Percentiles rank a stretch among this genome's conserved stretches.
Conservation (phyloP, 2,329 filamentous ascomycete genomes). For the Monilinia aucupariae region DNA sequence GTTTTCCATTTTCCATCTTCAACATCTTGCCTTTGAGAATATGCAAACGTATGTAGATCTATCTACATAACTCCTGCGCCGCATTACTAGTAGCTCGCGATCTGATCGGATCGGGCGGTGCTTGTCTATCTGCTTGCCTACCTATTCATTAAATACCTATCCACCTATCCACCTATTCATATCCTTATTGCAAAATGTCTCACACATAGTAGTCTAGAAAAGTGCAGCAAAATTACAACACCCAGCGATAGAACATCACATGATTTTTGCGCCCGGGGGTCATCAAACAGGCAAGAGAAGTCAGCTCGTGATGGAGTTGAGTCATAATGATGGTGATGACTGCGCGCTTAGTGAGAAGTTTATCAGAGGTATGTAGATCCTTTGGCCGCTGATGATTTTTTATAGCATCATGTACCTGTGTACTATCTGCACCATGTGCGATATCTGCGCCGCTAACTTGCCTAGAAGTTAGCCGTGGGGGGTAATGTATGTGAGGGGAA, state of each 20-base stretch:
- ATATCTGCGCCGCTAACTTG: background rate
- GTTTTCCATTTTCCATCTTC: background rate
- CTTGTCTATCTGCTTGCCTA: background rate
- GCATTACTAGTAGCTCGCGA: background rate
- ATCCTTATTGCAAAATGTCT: background rate
- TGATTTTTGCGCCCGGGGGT: background rate
- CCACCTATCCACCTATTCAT: background rate
- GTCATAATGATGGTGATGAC: background rate
- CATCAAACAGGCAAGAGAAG: background rate
- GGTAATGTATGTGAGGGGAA: background rate
- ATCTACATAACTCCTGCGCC: no score
- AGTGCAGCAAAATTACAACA: no score
- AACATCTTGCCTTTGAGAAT: background rate
- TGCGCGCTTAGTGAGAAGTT: background rate
- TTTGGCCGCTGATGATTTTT: no score
- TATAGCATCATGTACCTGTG: no score
- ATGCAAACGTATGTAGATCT: background rate
- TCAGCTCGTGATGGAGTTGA: background rate
- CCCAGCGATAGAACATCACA: background rate
- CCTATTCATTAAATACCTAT: background rate
- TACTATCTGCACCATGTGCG: no score
- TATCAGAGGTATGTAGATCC: background rate
- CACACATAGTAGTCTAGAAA: background rate
- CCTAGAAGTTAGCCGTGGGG: background rate
- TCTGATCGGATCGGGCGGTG: background rate